Evolutionary conservation across 2,329 filamentous ascomycete genomes (phyloP).

Genomic region (Mariannaea sp.): DNA sequence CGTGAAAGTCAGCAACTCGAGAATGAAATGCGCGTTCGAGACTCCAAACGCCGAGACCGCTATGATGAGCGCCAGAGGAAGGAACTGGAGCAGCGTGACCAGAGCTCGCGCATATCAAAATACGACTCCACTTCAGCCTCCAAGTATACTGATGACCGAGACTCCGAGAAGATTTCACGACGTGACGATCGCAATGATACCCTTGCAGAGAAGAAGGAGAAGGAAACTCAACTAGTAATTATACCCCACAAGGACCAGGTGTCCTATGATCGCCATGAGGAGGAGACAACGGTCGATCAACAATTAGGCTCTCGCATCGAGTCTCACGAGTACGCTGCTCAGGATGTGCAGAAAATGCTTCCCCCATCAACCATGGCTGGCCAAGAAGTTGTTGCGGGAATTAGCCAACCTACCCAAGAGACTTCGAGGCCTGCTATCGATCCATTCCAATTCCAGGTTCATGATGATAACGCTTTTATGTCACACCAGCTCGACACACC

Average conservation of each 20-base stretch:
- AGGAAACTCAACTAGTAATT: conserved; percentile 34
- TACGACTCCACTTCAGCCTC: conserved; percentile 39
- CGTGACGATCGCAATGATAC: conserved; percentile 41
- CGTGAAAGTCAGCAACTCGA: conserved; percentile 21
- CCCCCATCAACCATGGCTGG: conserved; percentile 37
- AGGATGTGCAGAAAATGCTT: conserved; percentile 37
- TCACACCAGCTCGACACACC: conserved; percentile 49
- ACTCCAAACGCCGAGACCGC: conserved; percentile 27
- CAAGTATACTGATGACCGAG: conserved; percentile 39
- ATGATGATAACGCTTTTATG: conserved; percentile 55
- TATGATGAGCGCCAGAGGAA: conserved; percentile 25
- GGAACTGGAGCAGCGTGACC: conserved; percentile 21
- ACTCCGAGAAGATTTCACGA: conserved; percentile 39
- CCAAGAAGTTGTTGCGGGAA: conserved; percentile 33
- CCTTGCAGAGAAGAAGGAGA: conserved; percentile 35
- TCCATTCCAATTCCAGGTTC: conserved; percentile 65
- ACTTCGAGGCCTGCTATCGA: conserved; percentile 48
- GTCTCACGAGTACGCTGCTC: conserved; percentile 31
- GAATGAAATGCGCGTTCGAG: conserved; percentile 22
- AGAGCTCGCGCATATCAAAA: conserved; percentile 39
- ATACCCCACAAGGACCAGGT: conserved; percentile 33
- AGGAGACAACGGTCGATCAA: conserved; percentile 38
- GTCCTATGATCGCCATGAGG: conserved; percentile 31
- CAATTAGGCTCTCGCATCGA: conserved; percentile 39
- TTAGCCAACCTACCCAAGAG: conserved; percentile 33